These are phyloP conservation scores for Oryza longistaminata DNA, from an alignment of 176 grass and related monocot species.

Conservation along the genomic window DNA sequence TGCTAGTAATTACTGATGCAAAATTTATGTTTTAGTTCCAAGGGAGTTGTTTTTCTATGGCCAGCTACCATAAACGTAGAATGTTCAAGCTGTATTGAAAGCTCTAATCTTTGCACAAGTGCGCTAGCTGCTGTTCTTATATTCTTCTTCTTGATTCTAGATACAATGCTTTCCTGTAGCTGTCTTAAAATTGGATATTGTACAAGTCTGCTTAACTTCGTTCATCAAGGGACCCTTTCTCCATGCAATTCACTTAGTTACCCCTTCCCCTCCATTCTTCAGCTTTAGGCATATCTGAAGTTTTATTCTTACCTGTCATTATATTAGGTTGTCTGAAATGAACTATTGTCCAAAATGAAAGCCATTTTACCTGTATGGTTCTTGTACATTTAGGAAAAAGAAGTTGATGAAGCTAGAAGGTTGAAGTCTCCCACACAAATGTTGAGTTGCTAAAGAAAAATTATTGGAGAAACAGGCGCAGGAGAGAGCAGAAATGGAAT, in stretches of 20 bases:
- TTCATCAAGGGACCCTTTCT: neutral
- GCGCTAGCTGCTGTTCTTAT: neutral
- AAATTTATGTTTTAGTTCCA: slow-evolving; percentile 28
- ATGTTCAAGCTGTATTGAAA: slow-evolving; percentile 23
- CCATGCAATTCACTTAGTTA: slow-evolving; percentile 1
- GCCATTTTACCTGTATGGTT: slow-evolving; percentile 29
- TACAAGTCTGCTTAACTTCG: slow-evolving; percentile 15
- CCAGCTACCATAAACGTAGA: slow-evolving; percentile 5
- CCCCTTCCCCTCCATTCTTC: neutral
- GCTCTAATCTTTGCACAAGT: slow-evolving; percentile 9
- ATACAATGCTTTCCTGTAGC: neutral
- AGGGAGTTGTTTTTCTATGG: slow-evolving; percentile 18
- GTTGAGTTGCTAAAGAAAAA: slow-evolving; percentile 86
- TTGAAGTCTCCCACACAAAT: slow-evolving; percentile 84
- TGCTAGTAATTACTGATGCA: neutral
- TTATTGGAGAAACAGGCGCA: slow-evolving; percentile 75
- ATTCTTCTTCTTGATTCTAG: neutral
- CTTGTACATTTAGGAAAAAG: slow-evolving; percentile 69
- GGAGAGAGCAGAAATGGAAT: slow-evolving; percentile 71
- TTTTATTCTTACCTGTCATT: neutral
- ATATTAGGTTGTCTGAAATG: neutral
- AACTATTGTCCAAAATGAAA: slow-evolving; percentile 14
- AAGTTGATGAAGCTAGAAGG: slow-evolving; percentile 82
- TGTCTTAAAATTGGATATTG: slow-evolving; percentile 17
- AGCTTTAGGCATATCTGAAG: slow-evolving; percentile 5